Evolutionary conservation across 345 rosid species (phyloP).

Genomic region (Salix brachista): DNA sequence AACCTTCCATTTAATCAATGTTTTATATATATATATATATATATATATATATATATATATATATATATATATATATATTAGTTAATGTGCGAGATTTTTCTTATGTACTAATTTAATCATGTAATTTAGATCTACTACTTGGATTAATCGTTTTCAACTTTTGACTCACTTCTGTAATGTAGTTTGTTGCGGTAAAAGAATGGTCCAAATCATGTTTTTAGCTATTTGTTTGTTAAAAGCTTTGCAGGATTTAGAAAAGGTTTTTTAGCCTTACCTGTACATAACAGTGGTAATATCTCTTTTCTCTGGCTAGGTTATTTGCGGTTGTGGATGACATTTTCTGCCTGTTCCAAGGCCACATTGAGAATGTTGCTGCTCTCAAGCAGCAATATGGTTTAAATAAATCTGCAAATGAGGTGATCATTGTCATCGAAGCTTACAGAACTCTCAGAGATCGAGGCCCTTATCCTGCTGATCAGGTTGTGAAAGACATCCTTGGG

Average conservation of each 20-base stretch:
- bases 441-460: conserved; percentile 94
- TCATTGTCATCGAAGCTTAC: conserved; percentile 81
- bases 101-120: not conserved
- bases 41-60: not conserved
- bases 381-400: conserved; percentile 92
- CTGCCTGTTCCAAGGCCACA: conserved; percentile 93
- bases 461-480: conserved; percentile 93
- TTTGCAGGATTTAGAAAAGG: not conserved
- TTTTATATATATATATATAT: too few relatives aligned
- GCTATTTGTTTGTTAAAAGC: not conserved
- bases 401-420: conserved; percentile 86
- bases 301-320: conserved; percentile 51
- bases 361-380: conserved; percentile 71
- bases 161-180: not conserved
- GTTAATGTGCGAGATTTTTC: not conserved
- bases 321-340: conserved; percentile 90
- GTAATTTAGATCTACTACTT: not conserved
- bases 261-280: not conserved
- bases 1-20: not conserved
- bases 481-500: conserved; percentile 75
- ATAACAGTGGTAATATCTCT: not conserved
- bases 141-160: not conserved
- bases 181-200: not conserved
- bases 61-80: not conserved
- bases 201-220: not conserved